Evolutionary conservation across 2,329 filamentous ascomycete genomes (phyloP).

Genomic region (Nemania serpens): DNA sequence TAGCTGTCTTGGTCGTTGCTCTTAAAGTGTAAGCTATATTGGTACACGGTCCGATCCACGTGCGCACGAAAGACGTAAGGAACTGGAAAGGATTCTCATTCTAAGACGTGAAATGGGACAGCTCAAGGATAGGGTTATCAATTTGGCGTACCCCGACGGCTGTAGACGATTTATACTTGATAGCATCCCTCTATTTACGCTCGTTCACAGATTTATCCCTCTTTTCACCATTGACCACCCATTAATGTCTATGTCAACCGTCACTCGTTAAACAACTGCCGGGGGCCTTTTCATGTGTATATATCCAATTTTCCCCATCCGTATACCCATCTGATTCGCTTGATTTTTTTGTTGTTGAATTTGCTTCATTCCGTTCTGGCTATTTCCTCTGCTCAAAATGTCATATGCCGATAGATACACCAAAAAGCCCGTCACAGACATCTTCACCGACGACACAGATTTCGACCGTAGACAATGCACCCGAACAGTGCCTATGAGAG

Average conservation of each 20-base stretch:
- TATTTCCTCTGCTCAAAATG: constrained; percentile 28
- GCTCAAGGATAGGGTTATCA: constrained; percentile 2
- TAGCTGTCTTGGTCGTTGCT: not conserved
- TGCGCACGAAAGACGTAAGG: constrained; percentile 3
- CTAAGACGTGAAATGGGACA: constrained; percentile 2
- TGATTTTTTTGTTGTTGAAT: not conserved
- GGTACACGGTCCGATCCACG: constrained; percentile 10
- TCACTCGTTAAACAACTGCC: constrained; percentile 11
- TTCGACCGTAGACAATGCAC: constrained; percentile 69
- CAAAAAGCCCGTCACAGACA: constrained; percentile 56
- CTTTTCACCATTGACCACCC: not conserved
- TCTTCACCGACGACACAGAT: constrained; percentile 68
- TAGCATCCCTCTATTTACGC: not conserved
- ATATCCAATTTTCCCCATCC: not conserved
- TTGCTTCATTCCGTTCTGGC: not conserved
- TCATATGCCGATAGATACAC: constrained; percentile 40
- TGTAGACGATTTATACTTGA: constrained; percentile 11
- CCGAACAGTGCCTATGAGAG: constrained; percentile 72
- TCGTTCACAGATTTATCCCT: constrained; percentile 1
- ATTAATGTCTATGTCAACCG: constrained; percentile 19
- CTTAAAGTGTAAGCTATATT: constrained; percentile 3
- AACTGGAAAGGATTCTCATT: constrained; percentile 17
- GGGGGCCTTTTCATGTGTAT: constrained; percentile 5
- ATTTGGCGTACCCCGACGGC: not conserved
- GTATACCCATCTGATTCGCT: not conserved